Conservation (phyloP, 2,329 filamentous ascomycete genomes). For the Didymella sp. region DNA sequence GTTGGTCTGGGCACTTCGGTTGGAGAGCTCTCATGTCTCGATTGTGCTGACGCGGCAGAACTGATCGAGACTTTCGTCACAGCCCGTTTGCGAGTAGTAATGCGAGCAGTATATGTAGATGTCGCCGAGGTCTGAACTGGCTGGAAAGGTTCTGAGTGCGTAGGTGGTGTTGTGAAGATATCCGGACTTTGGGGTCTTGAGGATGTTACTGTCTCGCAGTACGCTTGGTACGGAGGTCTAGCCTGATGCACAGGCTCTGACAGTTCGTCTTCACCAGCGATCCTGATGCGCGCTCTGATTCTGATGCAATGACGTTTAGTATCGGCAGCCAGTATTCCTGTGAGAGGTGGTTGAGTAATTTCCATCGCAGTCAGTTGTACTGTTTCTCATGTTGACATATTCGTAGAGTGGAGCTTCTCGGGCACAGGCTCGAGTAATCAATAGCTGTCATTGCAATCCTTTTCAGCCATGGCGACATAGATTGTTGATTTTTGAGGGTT, state of each 20-base stretch:
- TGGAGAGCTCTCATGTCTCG: not conserved
- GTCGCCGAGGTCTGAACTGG: not conserved
- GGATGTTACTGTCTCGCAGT: slow-evolving; percentile 30
- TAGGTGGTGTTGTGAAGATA: slow-evolving; percentile 16
- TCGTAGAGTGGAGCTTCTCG: not conserved
- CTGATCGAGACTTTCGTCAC: not conserved
- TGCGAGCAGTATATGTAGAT: slow-evolving; percentile 12
- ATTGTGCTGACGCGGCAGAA: not conserved
- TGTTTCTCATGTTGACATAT: not conserved
- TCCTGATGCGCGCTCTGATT: slow-evolving; percentile 6
- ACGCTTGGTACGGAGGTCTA: slow-evolving; percentile 27
- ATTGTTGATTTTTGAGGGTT: slow-evolving; percentile 17
- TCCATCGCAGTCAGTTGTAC: slow-evolving; percentile 4
- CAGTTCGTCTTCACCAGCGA: slow-evolving; percentile 8
- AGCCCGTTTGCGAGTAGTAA: not conserved
- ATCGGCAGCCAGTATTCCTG: not conserved
- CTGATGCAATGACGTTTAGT: slow-evolving; percentile 9
- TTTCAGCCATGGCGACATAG: not conserved
- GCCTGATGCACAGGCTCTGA: not conserved
- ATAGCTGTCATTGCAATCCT: slow-evolving; percentile 5
- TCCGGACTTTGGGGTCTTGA: slow-evolving; percentile 28
- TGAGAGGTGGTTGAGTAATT: not conserved
- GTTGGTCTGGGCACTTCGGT: not conserved
- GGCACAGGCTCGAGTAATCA: not conserved
- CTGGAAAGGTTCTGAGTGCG: not conserved